Conservation (phyloP, 2,329 filamentous ascomycete genomes). For the Pyrenochaeta sp. region DNA sequence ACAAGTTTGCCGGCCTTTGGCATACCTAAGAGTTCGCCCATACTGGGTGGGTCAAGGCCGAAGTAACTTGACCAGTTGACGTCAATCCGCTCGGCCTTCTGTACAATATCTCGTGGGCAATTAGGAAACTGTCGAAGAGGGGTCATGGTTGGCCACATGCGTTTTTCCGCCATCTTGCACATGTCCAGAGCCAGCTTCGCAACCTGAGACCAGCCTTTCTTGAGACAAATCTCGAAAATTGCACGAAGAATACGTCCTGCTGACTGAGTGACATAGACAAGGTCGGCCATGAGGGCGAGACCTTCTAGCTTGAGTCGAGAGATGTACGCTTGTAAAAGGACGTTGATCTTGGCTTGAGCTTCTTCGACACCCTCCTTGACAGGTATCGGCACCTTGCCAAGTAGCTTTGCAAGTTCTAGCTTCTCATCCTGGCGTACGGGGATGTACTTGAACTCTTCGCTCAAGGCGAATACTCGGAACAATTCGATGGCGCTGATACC, state of each 20-base stretch:
- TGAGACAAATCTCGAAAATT: slow-evolving; percentile 96
- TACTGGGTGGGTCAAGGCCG: slow-evolving; percentile 92
- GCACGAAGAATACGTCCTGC: slow-evolving; percentile 94
- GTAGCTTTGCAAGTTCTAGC: slow-evolving; percentile 89
- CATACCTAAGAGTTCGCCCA: slow-evolving; percentile 93
- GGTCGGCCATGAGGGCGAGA: slow-evolving; percentile 94
- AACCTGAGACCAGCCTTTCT: slow-evolving; percentile 94
- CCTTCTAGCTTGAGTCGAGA: slow-evolving; percentile 94
- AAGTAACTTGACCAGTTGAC: slow-evolving; percentile 95
- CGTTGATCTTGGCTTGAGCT: slow-evolving; percentile 97
- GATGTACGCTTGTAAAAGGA: slow-evolving; percentile 94
- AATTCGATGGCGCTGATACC: slow-evolving; percentile 93
- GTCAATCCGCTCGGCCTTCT: slow-evolving; percentile 93
- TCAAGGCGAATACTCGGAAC: slow-evolving; percentile 94
- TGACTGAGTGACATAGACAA: slow-evolving; percentile 98
- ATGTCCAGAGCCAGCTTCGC: slow-evolving; percentile 91
- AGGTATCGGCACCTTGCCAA: slow-evolving; percentile 89
- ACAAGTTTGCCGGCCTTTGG: slow-evolving; percentile 87
- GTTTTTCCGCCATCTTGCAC: slow-evolving; percentile 99
- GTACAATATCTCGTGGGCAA: slow-evolving; percentile 86
- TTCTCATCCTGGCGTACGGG: slow-evolving; percentile 98
- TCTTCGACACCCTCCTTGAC: slow-evolving; percentile 98
- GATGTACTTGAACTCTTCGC: slow-evolving; percentile 98
- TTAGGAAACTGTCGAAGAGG: slow-evolving; percentile 83
- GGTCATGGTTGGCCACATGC: slow-evolving; percentile 99